Conservation (phyloP, 495 filamentous ascomycete species). For the Aspergillus ellipticus region DNA sequence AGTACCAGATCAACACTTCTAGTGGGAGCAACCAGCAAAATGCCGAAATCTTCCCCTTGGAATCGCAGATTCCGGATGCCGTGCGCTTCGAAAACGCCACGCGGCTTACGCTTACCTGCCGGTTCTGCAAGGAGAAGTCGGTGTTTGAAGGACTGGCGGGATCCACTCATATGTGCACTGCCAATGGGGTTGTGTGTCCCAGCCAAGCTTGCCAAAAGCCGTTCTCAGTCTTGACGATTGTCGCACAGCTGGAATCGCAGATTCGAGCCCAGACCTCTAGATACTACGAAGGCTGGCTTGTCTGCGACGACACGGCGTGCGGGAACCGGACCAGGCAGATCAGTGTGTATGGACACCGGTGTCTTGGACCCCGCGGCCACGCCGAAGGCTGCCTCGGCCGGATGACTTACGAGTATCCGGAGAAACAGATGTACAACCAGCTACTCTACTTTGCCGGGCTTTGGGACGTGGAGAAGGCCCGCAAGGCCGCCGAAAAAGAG, state of each 20-base stretch:
- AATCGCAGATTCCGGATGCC: constrained; percentile 86
- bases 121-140: constrained; percentile 67
- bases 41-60: constrained; percentile 71
- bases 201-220: constrained; percentile 55
- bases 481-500: constrained; percentile 45
- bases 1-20: constrained; percentile 71
- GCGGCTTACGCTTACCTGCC: constrained; percentile 73
- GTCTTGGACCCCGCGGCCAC: constrained; percentile 79
- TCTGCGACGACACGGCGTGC: constrained; percentile 84
- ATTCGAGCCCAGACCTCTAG: constrained; percentile 70
- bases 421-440: constrained; percentile 91
- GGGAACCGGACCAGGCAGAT: constrained; percentile 87
- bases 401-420: constrained; percentile 85
- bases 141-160: constrained; percentile 69
- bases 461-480: constrained; percentile 87
- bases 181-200: constrained; percentile 71
- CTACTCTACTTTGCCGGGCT: constrained; percentile 79
- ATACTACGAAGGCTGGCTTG: constrained; percentile 90
- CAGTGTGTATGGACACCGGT: constrained; percentile 85
- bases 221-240: constrained; percentile 67
- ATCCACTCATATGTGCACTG: constrained; percentile 56
- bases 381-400: constrained; percentile 78
- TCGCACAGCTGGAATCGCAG: constrained; percentile 81
- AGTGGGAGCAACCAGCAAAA: constrained; percentile 51
- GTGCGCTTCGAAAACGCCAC: constrained; percentile 76